phyloP scores from a whole-genome alignment of 2,329 filamentous ascomycete genomes.

The Pseudophaeomoniella oleicola region DNA sequence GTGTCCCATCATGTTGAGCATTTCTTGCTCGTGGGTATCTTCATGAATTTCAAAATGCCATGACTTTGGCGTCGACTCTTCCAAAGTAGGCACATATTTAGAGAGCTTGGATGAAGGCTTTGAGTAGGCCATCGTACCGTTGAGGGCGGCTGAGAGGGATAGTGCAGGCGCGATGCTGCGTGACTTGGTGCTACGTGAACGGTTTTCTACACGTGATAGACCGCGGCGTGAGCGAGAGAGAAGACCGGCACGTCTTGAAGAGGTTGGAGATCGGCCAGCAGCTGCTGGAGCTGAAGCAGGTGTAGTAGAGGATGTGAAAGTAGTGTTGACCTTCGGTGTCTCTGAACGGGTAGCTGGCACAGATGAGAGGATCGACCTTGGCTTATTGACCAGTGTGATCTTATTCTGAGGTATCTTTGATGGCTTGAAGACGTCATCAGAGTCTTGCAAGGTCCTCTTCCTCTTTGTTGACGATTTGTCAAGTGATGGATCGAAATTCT shows the following conservation, averaged over 20 bases:
- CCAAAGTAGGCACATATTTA: constrained; percentile 33
- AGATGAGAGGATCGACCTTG: constrained; percentile 4
- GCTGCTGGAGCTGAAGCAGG: constrained; percentile 49
- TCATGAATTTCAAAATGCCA: constrained; percentile 96
- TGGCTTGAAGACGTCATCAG: constrained; percentile 29
- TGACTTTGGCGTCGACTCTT: constrained; percentile 40
- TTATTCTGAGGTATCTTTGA: constrained; percentile 29
- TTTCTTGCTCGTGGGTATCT: constrained; percentile 78
- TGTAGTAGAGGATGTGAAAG: constrained; percentile 20
- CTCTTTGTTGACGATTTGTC: constrained; percentile 34
- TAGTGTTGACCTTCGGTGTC: constrained; percentile 10
- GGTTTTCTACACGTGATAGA: constrained; percentile 56
- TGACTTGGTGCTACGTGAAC: constrained; percentile 38
- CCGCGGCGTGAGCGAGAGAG: constrained; percentile 53
- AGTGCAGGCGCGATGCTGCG: constrained; percentile 49
- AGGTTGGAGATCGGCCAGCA: constrained; percentile 67
- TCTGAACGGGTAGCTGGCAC: constrained; percentile 7
- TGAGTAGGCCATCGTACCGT: constrained; percentile 46
- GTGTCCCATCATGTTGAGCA: constrained; percentile 87
- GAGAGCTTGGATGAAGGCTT: constrained; percentile 9
- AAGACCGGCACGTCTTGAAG: constrained; percentile 53
- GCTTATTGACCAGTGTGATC: constrained; percentile 10
- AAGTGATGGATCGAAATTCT: constrained; percentile 43
- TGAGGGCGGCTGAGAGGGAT: constrained; percentile 71
- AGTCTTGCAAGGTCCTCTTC: constrained; percentile 19